Evolutionary conservation across 106 monocot genomes (phyloP).

Genomic region (Allium cepa): DNA sequence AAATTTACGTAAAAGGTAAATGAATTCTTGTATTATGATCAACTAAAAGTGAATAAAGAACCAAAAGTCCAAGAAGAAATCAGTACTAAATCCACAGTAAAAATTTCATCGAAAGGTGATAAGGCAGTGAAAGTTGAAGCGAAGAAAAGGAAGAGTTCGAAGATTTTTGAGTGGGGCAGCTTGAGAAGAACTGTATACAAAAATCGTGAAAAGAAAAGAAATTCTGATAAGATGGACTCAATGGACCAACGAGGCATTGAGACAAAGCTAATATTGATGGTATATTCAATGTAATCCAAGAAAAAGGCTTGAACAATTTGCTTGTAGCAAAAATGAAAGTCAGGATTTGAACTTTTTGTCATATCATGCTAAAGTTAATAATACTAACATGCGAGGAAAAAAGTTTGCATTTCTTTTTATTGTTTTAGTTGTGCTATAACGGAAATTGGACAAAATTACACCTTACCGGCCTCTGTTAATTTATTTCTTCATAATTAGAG

Average conservation of each 20-base stretch:
- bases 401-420: background rate
- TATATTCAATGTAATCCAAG: constrained; percentile 59
- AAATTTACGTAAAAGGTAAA: no score
- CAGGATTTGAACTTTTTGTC: background rate
- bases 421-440: no score
- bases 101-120: no score
- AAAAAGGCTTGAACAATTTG: constrained; percentile 85
- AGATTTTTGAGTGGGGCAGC: constrained; percentile 78
- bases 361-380: no score
- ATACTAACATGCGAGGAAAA: background rate
- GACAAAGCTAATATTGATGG: constrained; percentile 47
- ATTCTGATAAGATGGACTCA: constrained; percentile 42
- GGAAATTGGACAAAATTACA: background rate
- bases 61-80: no score
- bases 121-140: constrained; percentile 21
- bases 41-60: no score
- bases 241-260: constrained; percentile 74
- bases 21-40: no score
- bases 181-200: constrained; percentile 30
- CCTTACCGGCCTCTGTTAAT: no score
- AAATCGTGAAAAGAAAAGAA: constrained; percentile 27
- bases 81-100: no score
- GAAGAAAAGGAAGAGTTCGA: constrained; percentile 21
- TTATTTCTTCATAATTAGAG: no score
- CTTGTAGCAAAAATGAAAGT: constrained; percentile 82